Evolutionary conservation across 2,329 filamentous ascomycete genomes (phyloP), one percentile per base, ranked within the genome.

Genomic region (Colletotrichum orchidophilum): DNA sequence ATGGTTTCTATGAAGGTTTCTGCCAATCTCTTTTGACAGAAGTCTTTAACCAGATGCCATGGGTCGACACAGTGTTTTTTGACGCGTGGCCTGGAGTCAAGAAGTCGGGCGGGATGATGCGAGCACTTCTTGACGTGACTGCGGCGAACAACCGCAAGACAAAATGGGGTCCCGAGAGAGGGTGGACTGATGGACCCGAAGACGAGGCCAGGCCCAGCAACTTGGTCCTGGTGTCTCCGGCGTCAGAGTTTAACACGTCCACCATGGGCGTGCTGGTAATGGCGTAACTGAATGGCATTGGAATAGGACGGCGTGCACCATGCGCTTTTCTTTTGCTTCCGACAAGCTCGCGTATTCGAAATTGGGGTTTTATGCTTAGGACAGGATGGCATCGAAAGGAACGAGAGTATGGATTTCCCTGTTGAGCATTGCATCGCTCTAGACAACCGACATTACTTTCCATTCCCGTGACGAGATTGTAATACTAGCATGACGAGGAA

Each of bases 1-100:
- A 91, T 29, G 88, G 91, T 1, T 94, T 93, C 73, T 95, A 94
- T 77, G 93, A 94, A 71, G 80, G 80, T 5, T 95, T 94, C 76
- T 91, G 88, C 29, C 82, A 86, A 12, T 81, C 83, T 1, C 80
- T 95, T 31, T 77, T 95, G 7, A 80, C 81, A 4, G 84, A 82
- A 8, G 85, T 94, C 3, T 76, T 94, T 2, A 81, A 83, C 1
- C 85, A 85, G 65, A 80, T 93, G 68, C 89, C 91, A 0, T 85
- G 83, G 46, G 78, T 93, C 2, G 77, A 85, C 9, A 82, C 83
- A 1, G 84, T 95, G 24, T 87, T 93, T 75, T 93, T 95, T 72
- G 93, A 95, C 79, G 93, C 87, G 0, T 93, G 87, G 77, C 81
- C 87, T 0, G 88, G 88, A 63, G 91, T 95, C 4, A 88, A 88